Percentiles rank a stretch among this genome's conserved stretches.
These are phyloP conservation scores for Nothopassalora personata DNA, from an alignment of 2,329 filamentous ascomycete genomes.

Conservation along the genomic window DNA sequence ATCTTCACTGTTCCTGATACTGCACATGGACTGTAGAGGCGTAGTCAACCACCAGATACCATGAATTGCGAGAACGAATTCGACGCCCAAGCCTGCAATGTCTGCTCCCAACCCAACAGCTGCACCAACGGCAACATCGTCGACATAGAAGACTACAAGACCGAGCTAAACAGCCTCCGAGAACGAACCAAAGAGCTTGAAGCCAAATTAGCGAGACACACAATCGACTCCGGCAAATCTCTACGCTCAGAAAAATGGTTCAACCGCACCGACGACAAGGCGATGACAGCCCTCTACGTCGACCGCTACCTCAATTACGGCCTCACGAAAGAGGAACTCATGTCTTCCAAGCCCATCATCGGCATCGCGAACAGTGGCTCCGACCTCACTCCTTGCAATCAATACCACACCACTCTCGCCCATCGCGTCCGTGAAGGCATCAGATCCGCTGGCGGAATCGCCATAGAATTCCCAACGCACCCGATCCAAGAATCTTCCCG, in stretches of 20 bases:
- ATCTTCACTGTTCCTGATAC: not conserved
- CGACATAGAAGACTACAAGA: conserved; percentile 31
- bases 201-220: conserved; percentile 23
- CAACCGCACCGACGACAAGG: conserved; percentile 25
- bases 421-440: conserved; percentile 30
- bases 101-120: conserved; percentile 9
- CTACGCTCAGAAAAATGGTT: conserved; percentile 30
- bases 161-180: conserved; percentile 25
- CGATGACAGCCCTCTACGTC: conserved; percentile 29
- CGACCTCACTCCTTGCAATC: conserved; percentile 30
- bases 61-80: conserved; percentile 7
- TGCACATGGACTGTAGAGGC: not conserved
- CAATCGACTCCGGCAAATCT: not conserved
- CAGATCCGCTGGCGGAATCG: conserved; percentile 27
- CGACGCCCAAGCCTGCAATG: conserved; percentile 14
- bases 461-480: conserved; percentile 30
- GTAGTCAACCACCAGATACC: not conserved
- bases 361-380: conserved; percentile 30
- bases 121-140: conserved; percentile 12
- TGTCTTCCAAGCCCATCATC: conserved; percentile 28
- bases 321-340: conserved; percentile 27
- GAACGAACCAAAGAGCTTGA: conserved; percentile 28
- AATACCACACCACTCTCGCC: conserved; percentile 26
- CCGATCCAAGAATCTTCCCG: conserved; percentile 29
- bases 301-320: conserved; percentile 31